Conservation (phyloP, 768 basidiomycete genomes). For the Tylopilus felleus region DNA sequence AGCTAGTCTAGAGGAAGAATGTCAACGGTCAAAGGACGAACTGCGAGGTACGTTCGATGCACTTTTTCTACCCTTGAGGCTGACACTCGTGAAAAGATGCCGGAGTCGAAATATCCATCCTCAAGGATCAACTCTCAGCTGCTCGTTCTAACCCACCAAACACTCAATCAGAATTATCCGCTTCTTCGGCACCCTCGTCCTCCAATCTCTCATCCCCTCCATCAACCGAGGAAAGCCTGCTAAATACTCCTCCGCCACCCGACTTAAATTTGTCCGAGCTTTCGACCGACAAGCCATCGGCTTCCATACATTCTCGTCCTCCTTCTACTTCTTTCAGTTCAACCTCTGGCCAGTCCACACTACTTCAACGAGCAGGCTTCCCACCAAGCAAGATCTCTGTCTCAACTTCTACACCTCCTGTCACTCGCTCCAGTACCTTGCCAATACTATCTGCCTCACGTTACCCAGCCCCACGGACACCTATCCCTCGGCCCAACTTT, state of each 20-base stretch:
- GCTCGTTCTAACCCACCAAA: constrained; percentile 33
- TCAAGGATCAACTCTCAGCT: constrained; percentile 67
- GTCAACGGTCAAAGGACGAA: constrained; percentile 89
- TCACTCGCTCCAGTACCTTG: constrained; percentile 57
- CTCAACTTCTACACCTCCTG: constrained; percentile 42
- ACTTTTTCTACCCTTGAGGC: not conserved
- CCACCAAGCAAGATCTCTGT: constrained; percentile 40
- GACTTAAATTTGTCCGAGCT: constrained; percentile 62
- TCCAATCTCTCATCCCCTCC: constrained; percentile 32
- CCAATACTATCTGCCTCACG: constrained; percentile 50
- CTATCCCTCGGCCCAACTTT: constrained; percentile 37
- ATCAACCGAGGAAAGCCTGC: constrained; percentile 50
- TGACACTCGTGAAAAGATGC: constrained; percentile 54
- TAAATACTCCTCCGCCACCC: constrained; percentile 55
- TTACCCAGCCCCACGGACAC: constrained; percentile 42
- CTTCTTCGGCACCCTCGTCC: constrained; percentile 31
- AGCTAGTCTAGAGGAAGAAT: constrained; percentile 85
- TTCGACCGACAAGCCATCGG: constrained; percentile 41
- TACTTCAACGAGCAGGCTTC: constrained; percentile 53
- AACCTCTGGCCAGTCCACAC: constrained; percentile 41
- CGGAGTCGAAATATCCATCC: constrained; percentile 76
- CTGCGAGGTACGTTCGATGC: constrained; percentile 70
- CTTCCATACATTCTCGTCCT: constrained; percentile 32
- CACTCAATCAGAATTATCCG: constrained; percentile 24
- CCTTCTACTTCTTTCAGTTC: constrained; percentile 31